Conservation (phyloP, 2,329 filamentous ascomycete species). For the Trichoderma atroviride region DNA sequence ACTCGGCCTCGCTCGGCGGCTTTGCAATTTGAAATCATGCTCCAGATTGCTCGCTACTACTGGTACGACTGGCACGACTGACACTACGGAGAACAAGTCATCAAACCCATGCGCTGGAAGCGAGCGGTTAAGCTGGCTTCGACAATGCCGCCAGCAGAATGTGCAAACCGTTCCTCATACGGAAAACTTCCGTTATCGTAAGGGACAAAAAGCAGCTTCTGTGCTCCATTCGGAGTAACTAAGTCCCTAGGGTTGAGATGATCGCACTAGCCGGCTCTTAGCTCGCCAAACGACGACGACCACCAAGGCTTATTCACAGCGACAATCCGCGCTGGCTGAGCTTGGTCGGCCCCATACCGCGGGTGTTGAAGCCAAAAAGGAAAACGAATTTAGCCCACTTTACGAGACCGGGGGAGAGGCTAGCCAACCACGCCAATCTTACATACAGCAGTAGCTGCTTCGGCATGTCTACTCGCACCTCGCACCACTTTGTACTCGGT, state of each 20-base stretch:
- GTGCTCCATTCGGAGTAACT: not conserved
- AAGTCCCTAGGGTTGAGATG: constrained; percentile 1
- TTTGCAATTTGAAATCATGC: not conserved
- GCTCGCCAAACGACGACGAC: not conserved
- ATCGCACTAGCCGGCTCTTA: constrained; percentile 4
- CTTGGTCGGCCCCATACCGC: not conserved
- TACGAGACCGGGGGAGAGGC: constrained; percentile 5
- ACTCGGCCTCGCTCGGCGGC: constrained; percentile 4
- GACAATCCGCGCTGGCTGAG: not conserved
- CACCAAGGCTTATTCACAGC: not conserved
- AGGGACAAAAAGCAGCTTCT: not conserved
- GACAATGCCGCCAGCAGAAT: not conserved
- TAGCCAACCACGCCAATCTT: constrained; percentile 1
- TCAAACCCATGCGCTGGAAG: constrained; percentile 1
- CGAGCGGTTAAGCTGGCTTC: not conserved
- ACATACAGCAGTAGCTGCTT: constrained; percentile 14
- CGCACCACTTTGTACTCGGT: not conserved
- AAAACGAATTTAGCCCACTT: constrained; percentile 6
- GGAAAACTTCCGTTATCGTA: constrained; percentile 6
- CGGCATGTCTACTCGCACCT: not conserved
- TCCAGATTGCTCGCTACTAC: not conserved
- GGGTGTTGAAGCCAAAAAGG: not conserved
- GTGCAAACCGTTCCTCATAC: not conserved
- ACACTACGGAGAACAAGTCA: not conserved
- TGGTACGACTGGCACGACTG: not conserved